These are phyloP conservation scores for Aristolochia contorta DNA, from an alignment of 164 flowering plant species.

Conservation along the genomic window DNA sequence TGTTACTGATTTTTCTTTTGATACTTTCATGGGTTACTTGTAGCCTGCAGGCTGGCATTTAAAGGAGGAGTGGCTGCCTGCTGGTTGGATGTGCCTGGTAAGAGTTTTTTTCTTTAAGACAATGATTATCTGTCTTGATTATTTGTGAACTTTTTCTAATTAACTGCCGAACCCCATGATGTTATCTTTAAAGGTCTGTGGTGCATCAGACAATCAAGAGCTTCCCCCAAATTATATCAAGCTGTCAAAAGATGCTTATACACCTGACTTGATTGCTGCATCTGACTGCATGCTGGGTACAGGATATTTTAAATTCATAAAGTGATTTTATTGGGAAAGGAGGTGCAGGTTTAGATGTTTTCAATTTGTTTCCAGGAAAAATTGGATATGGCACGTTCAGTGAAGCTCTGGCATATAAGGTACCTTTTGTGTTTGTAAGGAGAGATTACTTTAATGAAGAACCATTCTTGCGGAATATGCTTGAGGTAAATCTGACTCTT, in stretches of 20 bases:
- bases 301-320: constrained; percentile 3
- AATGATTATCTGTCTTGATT: no score
- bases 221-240: constrained; percentile 81
- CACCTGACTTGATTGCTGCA: constrained; percentile 93
- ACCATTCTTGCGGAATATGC: constrained; percentile 93
- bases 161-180: neutral
- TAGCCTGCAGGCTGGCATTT: constrained; percentile 94
- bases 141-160: neutral
- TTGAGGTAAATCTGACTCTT: constrained; percentile 53
- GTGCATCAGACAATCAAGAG: constrained; percentile 70
- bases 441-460: constrained; percentile 98
- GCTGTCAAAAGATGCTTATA: constrained; percentile 85
- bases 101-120: neutral
- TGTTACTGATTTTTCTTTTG: neutral
- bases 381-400: constrained; percentile 97
- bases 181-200: constrained; percentile 60
- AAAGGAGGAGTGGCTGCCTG: constrained; percentile 67
- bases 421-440: constrained; percentile 91
- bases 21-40: constrained; percentile 11
- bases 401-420: constrained; percentile 86
- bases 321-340: no score
- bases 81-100: constrained; percentile 95
- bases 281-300: constrained; percentile 99
- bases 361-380: constrained; percentile 49
- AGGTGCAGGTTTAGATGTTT: neutral